Evolutionary conservation across 257 asterid species (phyloP), one percentile per base, ranked within the genome.

Genomic region (Nicotiana knightiana): DNA sequence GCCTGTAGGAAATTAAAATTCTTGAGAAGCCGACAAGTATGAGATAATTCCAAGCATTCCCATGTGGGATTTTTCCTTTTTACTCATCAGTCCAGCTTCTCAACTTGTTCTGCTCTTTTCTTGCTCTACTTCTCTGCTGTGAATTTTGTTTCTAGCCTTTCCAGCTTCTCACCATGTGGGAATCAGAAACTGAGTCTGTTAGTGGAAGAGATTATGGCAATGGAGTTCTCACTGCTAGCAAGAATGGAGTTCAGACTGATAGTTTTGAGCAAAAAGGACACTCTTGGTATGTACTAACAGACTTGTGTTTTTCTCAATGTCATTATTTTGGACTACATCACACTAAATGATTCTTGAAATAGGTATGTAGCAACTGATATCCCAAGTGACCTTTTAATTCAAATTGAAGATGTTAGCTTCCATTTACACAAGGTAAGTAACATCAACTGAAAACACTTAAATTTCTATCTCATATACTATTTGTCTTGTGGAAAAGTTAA

Each of bases 311-410:
- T 43, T 43, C 67, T 51, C 15, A 61, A 24, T 61, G 0, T 15
- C 33, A 21, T 24, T 13, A 62, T 10, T 24, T 67, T 67, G 30
- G 53, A 67, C 17, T 17, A 67, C 53, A 28, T 64, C 70, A 64
- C 5, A 28, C 9, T 55, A 15, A 55, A 55, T 21, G 6, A 37
- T 46, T 70, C 16, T 61, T 78, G 62, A 8, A 77, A 81, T 84
- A 95, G 99, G 99, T 90, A 78, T 87, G 98, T 95, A 48, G 91
- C 97, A 55, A 91, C 95, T 83, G 99, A 95, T 87, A 89, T 93
- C 77, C 98, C 98, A 32, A 95, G 98, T 88, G 99, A 95, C 85
- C 83, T 93, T n/a, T 68, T 91, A 67, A 93, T 93, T 86, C 98
- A 90, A 86, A 91, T 92, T 89, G 94, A 93, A 85, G 98, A 93